A percentile compares a stretch with the other conserved stretches of the same genome.
Conservation (phyloP, 2,329 filamentous ascomycete genomes). For the Botrytis pseudocinerea region DNA sequence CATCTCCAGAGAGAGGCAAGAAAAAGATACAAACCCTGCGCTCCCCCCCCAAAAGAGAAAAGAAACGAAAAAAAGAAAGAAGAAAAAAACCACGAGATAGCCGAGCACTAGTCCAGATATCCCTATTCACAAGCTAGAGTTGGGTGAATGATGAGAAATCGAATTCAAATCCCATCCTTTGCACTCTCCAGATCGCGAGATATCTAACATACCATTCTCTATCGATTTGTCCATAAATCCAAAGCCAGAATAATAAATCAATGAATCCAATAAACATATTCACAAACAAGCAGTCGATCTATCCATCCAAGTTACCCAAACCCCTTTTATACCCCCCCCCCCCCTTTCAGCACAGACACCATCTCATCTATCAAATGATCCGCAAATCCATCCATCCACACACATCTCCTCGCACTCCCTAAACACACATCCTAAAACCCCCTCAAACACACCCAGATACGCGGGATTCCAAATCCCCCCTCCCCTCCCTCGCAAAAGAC, state of each 20-base stretch:
- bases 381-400: background rate
- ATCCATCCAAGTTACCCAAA: background rate
- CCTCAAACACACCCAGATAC: background rate
- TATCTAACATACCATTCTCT: fast-evolving
- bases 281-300: fast-evolving
- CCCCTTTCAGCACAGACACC: background rate
- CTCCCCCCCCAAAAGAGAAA: background rate
- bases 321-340: background rate
- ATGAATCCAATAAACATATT: background rate
- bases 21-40: background rate
- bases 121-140: background rate
- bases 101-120: background rate
- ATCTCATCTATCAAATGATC: background rate
- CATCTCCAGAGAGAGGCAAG: background rate
- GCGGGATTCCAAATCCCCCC: no score
- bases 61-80: background rate
- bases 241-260: background rate
- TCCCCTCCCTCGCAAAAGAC: background rate
- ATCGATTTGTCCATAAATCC: fast-evolving
- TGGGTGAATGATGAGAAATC: background rate
- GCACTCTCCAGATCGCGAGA: background rate
- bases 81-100: background rate
- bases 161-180: background rate
- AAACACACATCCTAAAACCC: background rate
- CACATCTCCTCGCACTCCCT: no score